Base-by-base conservation (phyloP, 148 eudicot genomes). In the Mesembryanthemum crystallinum region DNA sequence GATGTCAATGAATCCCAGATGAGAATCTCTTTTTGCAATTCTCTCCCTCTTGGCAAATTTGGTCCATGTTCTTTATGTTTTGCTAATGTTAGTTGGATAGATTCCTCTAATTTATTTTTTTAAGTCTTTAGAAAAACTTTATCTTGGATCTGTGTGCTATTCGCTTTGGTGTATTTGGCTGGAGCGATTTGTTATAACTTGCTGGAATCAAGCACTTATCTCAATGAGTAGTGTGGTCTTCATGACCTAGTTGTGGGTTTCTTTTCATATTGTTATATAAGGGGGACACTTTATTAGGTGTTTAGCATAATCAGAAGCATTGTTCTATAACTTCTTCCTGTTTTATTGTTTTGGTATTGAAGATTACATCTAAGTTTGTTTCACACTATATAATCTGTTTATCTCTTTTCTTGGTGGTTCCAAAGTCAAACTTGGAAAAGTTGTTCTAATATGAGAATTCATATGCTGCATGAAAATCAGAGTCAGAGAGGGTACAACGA, bases 401-500 rank as follows among this genome's bases (percentile, higher is more conserved):
- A 71, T 59, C 18, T 12, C 13, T 39, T 42, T 27, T 57, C 18
- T 14, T 54, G 27, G 8, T 24, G 3, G 39, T 72, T 37, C 55
- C 6, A 39, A 27, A 64, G 28, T 29, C 3, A 17, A 58, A 18
- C 17, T 47, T n/a, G 15, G 9, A 23, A 37, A 42, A 21, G 25
- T 69, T 27, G 32, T 5, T 47, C 47, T 21, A 51, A 9, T 37
- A 11, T 54, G 47, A 72, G 49, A 32, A 37, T 42, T 57, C 42
- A 32, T 73, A 12, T 69, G 64, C 69, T 66, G 35, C 73, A 5
- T 81, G 32, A 43, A 62, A 52, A 87, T 79, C 86, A 95, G 98
- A 85, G 80, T 85, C 89, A 37, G 97, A 95, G 83, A 91, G 99
- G 80, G 94, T 85, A 67, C 94, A 90, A 79, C 87, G 99, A 80